Percentiles rank a stretch among this genome's conserved stretches.
phyloP scores from a whole-genome alignment of 495 filamentous ascomycete genomes.

The Hapsidospora chrysogenum region DNA sequence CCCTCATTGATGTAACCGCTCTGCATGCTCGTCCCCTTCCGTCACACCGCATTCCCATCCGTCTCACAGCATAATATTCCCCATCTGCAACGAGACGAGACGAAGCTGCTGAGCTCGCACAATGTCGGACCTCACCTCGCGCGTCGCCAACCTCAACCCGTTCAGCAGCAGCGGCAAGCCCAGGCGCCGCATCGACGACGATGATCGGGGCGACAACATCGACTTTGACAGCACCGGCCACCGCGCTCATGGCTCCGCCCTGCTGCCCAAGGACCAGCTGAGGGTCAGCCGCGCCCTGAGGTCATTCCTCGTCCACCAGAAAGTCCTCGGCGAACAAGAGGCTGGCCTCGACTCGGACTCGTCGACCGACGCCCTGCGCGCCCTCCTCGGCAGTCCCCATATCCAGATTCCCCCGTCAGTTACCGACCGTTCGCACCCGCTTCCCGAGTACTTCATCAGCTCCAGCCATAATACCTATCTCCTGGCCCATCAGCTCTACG shows the following conservation, averaged over 20 bases:
- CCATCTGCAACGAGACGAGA: too few relatives aligned
- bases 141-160: conserved; percentile 15
- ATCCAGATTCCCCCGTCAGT: conserved; percentile 24
- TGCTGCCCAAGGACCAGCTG: conserved; percentile 21
- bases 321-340: conserved; percentile 16
- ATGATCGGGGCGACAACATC: conserved; percentile 32
- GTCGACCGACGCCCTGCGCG: conserved; percentile 12
- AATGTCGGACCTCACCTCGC: conserved; percentile 9
- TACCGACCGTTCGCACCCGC: conserved; percentile 24
- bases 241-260: conserved; percentile 14
- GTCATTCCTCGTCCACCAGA: conserved; percentile 22
- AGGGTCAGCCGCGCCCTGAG: conserved; percentile 29
- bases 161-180: conserved; percentile 8
- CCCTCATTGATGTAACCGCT: too few relatives aligned
- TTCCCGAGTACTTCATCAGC: conserved; percentile 40
- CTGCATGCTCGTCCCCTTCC: too few relatives aligned
- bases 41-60: too few relatives aligned
- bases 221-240: conserved; percentile 28
- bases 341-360: conserved; percentile 14
- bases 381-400: conserved; percentile 24
- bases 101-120: too few relatives aligned
- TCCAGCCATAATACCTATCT: conserved; percentile 71
- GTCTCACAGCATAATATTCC: too few relatives aligned
- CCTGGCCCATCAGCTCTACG: conserved; percentile 34
- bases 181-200: conserved; percentile 17